phyloP scores from a whole-genome alignment of 768 basidiomycete genomes.

The Boletus insuetus region DNA sequence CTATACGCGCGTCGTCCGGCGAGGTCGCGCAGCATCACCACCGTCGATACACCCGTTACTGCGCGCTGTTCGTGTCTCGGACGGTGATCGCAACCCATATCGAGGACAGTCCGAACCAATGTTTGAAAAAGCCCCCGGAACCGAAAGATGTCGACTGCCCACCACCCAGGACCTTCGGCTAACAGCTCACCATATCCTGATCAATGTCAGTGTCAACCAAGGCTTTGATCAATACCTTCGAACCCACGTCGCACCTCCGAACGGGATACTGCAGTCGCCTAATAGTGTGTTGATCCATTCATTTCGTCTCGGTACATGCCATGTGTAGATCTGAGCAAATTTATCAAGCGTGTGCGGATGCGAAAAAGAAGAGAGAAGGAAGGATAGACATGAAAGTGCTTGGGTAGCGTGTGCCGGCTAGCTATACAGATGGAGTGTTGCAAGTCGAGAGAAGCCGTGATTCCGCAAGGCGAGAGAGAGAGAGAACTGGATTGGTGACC shows the following conservation, averaged over 20 bases:
- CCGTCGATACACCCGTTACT: too few species aligned
- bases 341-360: not conserved
- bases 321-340: constrained; percentile 24
- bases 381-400: constrained; percentile 1
- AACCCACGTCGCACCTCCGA: constrained; percentile 5
- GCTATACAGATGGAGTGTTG: constrained; percentile 20
- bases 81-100: too few species aligned
- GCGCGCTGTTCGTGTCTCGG: too few species aligned
- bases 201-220: too few species aligned
- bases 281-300: constrained; percentile 4
- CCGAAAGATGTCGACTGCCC: too few species aligned
- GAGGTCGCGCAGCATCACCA: not conserved
- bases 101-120: too few species aligned
- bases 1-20: not conserved
- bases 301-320: constrained; percentile 9
- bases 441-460: constrained; percentile 3
- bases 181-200: too few species aligned
- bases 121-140: too few species aligned
- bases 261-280: not conserved
- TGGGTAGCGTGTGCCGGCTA: constrained; percentile 15
- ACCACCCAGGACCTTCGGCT: too few species aligned
- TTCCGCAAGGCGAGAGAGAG: not conserved
- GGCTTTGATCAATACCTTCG: not conserved
- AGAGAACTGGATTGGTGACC: not conserved
- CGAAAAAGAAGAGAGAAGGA: not conserved